These are phyloP conservation scores for Xylaria flabelliformis DNA, from an alignment of 495 filamentous ascomycete genomes.

Conservation along the genomic window DNA sequence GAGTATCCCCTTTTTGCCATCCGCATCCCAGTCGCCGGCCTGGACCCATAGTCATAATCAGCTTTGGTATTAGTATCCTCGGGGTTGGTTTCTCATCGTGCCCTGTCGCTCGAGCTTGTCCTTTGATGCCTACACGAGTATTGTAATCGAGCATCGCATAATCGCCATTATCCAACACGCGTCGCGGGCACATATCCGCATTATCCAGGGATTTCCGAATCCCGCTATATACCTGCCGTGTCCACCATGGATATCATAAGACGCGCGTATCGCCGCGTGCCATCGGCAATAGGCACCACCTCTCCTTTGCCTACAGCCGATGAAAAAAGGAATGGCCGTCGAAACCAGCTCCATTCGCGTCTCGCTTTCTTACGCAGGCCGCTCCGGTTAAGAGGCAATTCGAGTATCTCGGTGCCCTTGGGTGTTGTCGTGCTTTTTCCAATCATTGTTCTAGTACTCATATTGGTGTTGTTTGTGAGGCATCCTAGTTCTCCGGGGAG, in stretches of 20 bases:
- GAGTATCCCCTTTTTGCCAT: constrained; percentile 13
- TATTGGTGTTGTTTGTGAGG: constrained; percentile 86
- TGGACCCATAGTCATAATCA: constrained; percentile 20
- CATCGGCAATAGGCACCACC: constrained; percentile 43
- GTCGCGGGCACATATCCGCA: constrained; percentile 27
- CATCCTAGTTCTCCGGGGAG: constrained; percentile 83
- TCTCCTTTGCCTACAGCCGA: constrained; percentile 53
- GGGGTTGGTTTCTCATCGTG: background rate
- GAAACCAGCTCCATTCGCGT: constrained; percentile 47
- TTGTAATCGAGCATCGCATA: constrained; percentile 26
- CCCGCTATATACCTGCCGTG: constrained; percentile 15
- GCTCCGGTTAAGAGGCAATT: constrained; percentile 92
- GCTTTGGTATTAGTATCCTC: constrained; percentile 14
- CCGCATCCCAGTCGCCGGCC: constrained; percentile 12
- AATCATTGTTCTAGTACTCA: constrained; percentile 86
- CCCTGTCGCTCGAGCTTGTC: constrained; percentile 4
- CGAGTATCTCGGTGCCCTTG: constrained; percentile 89
- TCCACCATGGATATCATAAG: constrained; percentile 62
- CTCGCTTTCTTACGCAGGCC: constrained; percentile 89
- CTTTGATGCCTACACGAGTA: constrained; percentile 4
- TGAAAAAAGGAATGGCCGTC: constrained; percentile 51
- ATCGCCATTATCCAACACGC: background rate
- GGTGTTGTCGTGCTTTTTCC: constrained; percentile 94
- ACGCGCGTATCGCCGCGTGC: constrained; percentile 57
- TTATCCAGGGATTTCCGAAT: constrained; percentile 20